Evolutionary conservation across 176 grass and related monocot genomes (phyloP).

Genomic region (Alopecurus myosuroides): DNA sequence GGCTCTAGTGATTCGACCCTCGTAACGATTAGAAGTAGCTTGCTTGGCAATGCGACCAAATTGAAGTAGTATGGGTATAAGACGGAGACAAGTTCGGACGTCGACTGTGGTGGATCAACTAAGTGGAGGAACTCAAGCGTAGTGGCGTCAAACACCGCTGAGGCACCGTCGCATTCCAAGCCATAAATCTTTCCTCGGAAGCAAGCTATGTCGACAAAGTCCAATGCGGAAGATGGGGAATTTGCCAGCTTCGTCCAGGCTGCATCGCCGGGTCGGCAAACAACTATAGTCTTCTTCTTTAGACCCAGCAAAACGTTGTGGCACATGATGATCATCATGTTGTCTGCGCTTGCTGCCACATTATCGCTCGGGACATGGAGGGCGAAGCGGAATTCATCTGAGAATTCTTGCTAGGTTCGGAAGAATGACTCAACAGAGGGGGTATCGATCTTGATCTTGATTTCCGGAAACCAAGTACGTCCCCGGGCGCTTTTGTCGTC

Average conservation of each 20-base stretch:
- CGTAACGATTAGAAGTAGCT: not conserved
- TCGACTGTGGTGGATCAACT: not conserved
- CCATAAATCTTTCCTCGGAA: not conserved
- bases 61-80: not conserved
- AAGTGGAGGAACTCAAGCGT: not conserved
- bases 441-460: not conserved
- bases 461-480: not conserved
- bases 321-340: slow-evolving; percentile 4
- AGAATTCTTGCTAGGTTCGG: not conserved
- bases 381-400: not conserved
- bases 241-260: not conserved
- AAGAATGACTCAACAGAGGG: not conserved
- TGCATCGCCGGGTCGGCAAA: slow-evolving; percentile 1
- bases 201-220: not conserved
- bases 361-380: not conserved
- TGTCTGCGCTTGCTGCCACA: not conserved
- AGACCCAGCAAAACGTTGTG: not conserved
- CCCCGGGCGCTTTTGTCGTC: not conserved
- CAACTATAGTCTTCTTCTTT: not conserved
- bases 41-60: not conserved
- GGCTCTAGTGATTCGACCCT: not conserved
- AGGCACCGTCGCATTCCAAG: not conserved
- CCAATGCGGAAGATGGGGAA: not conserved
- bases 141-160: not conserved
- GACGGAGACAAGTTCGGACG: not conserved